These are phyloP conservation scores for Claviceps sp. DNA, from an alignment of 2,329 filamentous ascomycete genomes.

Conservation along the genomic window DNA sequence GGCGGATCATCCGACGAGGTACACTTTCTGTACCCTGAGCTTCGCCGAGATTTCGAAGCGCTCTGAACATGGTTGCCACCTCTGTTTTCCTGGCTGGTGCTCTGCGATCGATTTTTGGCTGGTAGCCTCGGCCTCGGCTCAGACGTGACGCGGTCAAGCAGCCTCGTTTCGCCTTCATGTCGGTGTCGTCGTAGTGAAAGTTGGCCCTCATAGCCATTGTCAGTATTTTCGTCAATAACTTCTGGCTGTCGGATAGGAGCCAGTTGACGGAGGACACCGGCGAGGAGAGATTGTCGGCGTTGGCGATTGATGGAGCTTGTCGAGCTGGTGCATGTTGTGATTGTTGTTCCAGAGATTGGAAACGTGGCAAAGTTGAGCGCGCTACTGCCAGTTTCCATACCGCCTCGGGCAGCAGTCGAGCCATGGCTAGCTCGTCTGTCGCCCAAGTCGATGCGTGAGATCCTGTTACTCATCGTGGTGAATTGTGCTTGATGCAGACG, in stretches of 20 bases:
- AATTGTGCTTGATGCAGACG: slow-evolving; percentile 3
- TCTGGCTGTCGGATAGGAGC: neutral
- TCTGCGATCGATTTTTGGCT: slow-evolving; percentile 8
- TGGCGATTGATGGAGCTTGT: slow-evolving; percentile 6
- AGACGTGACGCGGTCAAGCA: neutral
- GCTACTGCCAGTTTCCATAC: slow-evolving; percentile 1
- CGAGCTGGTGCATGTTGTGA: slow-evolving; percentile 12
- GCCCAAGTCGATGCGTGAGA: neutral
- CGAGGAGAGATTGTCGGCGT: slow-evolving; percentile 5
- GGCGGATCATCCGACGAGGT: slow-evolving; percentile 12
- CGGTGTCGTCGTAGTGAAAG: neutral
- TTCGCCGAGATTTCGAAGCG: slow-evolving; percentile 11
- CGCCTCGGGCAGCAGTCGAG: neutral
- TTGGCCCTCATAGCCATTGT: neutral
- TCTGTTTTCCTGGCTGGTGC: slow-evolving; percentile 11
- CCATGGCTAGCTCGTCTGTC: slow-evolving; percentile 1
- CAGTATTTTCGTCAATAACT: neutral
- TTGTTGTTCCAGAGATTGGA: slow-evolving; percentile 9
- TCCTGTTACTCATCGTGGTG: neutral
- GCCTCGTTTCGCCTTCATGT: neutral
- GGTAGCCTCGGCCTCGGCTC: slow-evolving; percentile 1
- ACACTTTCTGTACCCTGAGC: slow-evolving; percentile 12
- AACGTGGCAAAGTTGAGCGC: slow-evolving; percentile 3
- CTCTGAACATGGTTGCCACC: slow-evolving; percentile 10
- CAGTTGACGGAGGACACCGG: slow-evolving; percentile 3